Conservation (phyloP, 163 green algal genomes). For the Chlorella variabilis region DNA sequence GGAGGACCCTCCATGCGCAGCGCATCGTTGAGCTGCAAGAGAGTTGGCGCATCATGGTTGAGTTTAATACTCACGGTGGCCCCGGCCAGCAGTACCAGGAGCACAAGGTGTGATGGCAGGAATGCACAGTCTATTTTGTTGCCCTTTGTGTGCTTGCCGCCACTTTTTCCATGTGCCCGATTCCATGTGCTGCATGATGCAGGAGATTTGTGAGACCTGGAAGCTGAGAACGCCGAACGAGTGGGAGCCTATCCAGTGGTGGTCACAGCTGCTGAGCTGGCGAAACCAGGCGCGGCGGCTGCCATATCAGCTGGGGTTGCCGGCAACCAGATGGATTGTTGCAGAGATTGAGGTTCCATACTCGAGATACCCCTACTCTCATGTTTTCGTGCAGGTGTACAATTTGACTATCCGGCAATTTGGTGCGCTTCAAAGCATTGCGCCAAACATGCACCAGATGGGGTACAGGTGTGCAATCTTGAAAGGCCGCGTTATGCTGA, state of each 20-base stretch:
- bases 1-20: constrained; percentile 75
- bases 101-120: constrained; percentile 44
- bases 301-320: not conserved
- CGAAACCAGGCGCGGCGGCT: constrained; percentile 77
- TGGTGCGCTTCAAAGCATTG: constrained; percentile 61
- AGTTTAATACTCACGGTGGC: constrained; percentile 46
- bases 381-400: constrained; percentile 74
- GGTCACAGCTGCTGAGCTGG: constrained; percentile 95
- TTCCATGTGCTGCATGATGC: too few species aligned
- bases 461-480: constrained; percentile 68
- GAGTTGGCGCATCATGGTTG: constrained; percentile 66
- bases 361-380: too few species aligned
- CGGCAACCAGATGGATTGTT: too few species aligned
- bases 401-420: constrained; percentile 90
- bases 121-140: too few species aligned
- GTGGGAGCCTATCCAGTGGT: constrained; percentile 91
- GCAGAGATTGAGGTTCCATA: too few species aligned
- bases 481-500: not conserved
- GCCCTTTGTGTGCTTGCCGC: too few species aligned
- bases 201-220: constrained; percentile 96
- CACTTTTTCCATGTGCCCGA: too few species aligned
- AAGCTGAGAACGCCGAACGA: constrained; percentile 93
- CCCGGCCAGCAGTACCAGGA: constrained; percentile 57
- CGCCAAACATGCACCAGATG: constrained; percentile 81
- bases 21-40: constrained; percentile 95